Conservation (phyloP, 768 basidiomycete species). For the Dioszegia aurantiaca region DNA sequence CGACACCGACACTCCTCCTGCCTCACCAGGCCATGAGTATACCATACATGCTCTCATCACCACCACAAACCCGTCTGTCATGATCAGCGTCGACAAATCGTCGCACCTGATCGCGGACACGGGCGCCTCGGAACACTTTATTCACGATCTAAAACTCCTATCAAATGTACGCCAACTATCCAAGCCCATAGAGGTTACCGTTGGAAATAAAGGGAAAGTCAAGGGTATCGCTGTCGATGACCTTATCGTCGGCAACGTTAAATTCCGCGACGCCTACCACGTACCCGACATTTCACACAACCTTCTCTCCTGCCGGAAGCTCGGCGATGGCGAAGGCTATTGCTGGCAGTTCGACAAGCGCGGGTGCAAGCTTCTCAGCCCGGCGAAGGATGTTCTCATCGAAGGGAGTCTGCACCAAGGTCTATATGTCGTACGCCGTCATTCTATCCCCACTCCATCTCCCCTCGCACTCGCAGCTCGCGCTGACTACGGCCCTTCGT, state of each 20-base stretch:
- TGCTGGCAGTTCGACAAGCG: not conserved
- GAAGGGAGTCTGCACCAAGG: too few relatives aligned
- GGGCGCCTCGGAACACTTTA: constrained; percentile 1
- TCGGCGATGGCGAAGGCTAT: not conserved
- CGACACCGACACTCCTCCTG: not conserved
- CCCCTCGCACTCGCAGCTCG: too few relatives aligned
- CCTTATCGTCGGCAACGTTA: not conserved
- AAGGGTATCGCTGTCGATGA: not conserved
- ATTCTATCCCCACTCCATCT: too few relatives aligned
- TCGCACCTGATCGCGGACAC: not conserved
- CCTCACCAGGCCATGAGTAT: too few relatives aligned
- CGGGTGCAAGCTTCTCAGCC: too few relatives aligned
- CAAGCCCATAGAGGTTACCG: not conserved
- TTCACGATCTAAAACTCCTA: not conserved
- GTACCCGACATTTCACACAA: constrained; percentile 6
- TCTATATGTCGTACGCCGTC: too few relatives aligned
- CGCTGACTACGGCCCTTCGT: too few relatives aligned
- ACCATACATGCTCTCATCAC: not conserved
- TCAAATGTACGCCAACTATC: not conserved
- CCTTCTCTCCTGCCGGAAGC: not conserved
- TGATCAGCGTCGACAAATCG: not conserved
- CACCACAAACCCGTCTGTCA: not conserved
- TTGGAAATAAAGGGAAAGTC: constrained; percentile 1
- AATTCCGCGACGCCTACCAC: not conserved
- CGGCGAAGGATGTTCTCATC: too few relatives aligned